Percentiles rank a stretch among this genome's conserved stretches.
Conservation (phyloP, 2,329 filamentous ascomycete species). For the Diatrype stigma region DNA sequence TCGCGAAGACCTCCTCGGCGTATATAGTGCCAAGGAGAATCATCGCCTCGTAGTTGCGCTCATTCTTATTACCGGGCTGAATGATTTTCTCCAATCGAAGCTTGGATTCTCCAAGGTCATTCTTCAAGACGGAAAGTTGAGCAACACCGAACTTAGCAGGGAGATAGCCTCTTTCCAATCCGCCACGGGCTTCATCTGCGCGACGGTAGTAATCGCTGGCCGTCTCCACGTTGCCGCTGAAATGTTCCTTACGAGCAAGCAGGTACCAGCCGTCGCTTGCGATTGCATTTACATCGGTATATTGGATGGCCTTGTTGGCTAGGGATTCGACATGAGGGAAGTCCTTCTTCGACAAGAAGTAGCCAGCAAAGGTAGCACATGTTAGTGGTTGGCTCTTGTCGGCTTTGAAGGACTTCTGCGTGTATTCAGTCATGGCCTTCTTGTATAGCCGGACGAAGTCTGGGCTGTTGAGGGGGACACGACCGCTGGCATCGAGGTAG, state of each 20-base stretch:
- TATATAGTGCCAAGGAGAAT: constrained; percentile 86
- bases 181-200: constrained; percentile 87
- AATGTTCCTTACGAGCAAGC: constrained; percentile 86
- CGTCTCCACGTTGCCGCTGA: constrained; percentile 66
- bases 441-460: constrained; percentile 84
- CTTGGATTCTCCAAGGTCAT: constrained; percentile 87
- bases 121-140: constrained; percentile 79
- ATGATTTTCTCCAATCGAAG: constrained; percentile 92
- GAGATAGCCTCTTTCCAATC: constrained; percentile 83
- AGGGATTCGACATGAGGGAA: constrained; percentile 79
- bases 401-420: constrained; percentile 87
- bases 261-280: constrained; percentile 98
- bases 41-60: constrained; percentile 74
- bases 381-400: constrained; percentile 89
- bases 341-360: constrained; percentile 80
- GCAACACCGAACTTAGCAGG: constrained; percentile 94
- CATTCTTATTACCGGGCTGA: constrained; percentile 66
- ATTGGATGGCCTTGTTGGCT: constrained; percentile 88
- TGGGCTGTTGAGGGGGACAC: constrained; percentile 76
- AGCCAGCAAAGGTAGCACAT: constrained; percentile 83
- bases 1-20: constrained; percentile 87
- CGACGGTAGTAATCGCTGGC: constrained; percentile 84
- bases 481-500: constrained; percentile 81
- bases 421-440: constrained; percentile 91
- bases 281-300: constrained; percentile 93